Percentiles rank a stretch among this genome's conserved stretches.
phyloP scores from a whole-genome alignment of 1,139 yeast species.

The Diutina ranongensis region DNA sequence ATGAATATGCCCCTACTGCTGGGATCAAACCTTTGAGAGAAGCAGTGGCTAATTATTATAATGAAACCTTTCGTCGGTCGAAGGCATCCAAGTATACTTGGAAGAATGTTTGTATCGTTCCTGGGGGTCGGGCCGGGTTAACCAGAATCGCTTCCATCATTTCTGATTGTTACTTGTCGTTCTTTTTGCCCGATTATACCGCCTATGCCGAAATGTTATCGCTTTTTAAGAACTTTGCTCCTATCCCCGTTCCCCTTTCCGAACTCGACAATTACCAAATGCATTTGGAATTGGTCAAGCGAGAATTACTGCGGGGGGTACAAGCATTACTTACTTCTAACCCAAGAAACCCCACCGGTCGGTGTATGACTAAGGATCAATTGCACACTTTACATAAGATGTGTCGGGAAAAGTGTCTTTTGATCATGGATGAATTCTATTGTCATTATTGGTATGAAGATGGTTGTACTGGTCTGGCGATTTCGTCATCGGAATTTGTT shows the following conservation, averaged over 20 bases:
- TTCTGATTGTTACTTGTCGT: conserved; percentile 49
- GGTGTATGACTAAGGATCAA: conserved; percentile 41
- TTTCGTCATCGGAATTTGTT: conserved; percentile 43
- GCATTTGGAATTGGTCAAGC: conserved; percentile 43
- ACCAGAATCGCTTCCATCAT: conserved; percentile 58
- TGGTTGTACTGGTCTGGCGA: conserved; percentile 44
- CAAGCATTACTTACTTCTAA: conserved; percentile 52
- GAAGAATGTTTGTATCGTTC: conserved; percentile 57
- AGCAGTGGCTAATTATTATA: conserved; percentile 53
- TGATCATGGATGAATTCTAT: conserved; percentile 61
- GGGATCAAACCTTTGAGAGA: conserved; percentile 47
- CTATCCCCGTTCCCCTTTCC: conserved; percentile 54
- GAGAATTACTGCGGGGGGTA: conserved; percentile 50
- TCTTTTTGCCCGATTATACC: conserved; percentile 58
- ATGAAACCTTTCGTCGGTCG: conserved; percentile 42
- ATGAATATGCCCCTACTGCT: conserved; percentile 58
- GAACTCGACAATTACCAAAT: conserved; percentile 51
- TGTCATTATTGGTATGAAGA: conserved; percentile 55
- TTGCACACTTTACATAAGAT: conserved; percentile 41
- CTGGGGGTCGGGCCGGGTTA: conserved; percentile 62
- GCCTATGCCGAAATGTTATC: conserved; percentile 68
- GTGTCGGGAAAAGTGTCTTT: conserved; percentile 45
- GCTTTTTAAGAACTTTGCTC: conserved; percentile 54
- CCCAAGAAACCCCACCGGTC: conserved; percentile 62
- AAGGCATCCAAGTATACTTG: conserved; percentile 46